Base-by-base conservation (phyloP, 164 flowering plant genomes). In the Litsea cubeba region DNA sequence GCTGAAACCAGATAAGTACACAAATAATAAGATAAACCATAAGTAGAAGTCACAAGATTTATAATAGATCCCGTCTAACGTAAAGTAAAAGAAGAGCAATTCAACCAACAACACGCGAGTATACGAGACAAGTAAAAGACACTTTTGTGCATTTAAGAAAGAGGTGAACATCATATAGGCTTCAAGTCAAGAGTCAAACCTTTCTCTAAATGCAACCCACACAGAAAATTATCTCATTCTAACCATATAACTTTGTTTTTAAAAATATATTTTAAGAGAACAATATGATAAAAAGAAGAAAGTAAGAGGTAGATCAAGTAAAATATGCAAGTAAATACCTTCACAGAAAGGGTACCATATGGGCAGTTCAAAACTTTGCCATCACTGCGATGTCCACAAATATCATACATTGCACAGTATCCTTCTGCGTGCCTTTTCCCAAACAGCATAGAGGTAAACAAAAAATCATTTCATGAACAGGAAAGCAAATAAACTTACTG, bases 311-410 rank as follows among this genome's bases (percentile, higher is more conserved):
- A 28, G 12, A 64, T 15, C n/a, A 66, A 66, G 32, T 17, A 14
- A 66, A 28, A 30, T 14, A 28, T 62, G 30, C 62, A 26, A 57
- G n/a, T 6, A 32, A 76, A 24, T 86, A 92, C 99, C 98, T 90
- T 90, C 60, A 90, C 88, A 71, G 98, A 82, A 15, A 91, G 94
- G 62, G 87, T 72, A 74, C 84, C 83, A 77, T 71, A 76, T 68
- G 98, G 97, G 76, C 99, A 96, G 80, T 96, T 96, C 70, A 96
- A 77, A 4, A 88, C 88, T 84, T 91, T 94, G 58, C 94, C 94
- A 79, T 96, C 98, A 51, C 78, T 82, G 3, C 99, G 95, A 24
- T 79, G 63, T 78, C 95, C 99, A 82, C 99, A 96, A 23, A 96
- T 88, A 75, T 80, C 95, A 79, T 91, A 91, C 98, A 96, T 94